Conservation (phyloP, 169 alveolate genomes). For the Ichthyophthirius multifiliis region DNA sequence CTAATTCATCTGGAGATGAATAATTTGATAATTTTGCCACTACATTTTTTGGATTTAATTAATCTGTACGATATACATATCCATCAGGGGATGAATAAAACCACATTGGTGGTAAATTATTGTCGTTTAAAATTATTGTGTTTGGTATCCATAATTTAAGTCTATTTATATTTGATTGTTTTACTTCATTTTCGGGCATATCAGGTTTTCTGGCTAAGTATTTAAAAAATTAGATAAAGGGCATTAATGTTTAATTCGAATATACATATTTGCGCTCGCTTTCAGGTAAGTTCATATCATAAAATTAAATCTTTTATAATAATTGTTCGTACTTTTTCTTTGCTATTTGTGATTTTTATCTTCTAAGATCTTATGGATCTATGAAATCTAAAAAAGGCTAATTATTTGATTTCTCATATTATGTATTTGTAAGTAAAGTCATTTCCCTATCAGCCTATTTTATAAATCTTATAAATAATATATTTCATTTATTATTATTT, state of each 20-base stretch:
- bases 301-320: not conserved
- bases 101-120: slow-evolving; percentile 72
- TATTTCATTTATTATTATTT: too few relatives aligned
- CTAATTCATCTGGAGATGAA: slow-evolving; percentile 72
- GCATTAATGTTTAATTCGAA: slow-evolving; percentile 40
- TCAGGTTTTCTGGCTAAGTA: slow-evolving; percentile 69
- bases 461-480: too few relatives aligned
- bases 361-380: not conserved
- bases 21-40: slow-evolving; percentile 70
- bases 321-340: slow-evolving; percentile 9
- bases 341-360: not conserved
- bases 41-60: slow-evolving; percentile 60
- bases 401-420: not conserved
- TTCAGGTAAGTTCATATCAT: not conserved
- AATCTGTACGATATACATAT: slow-evolving; percentile 69
- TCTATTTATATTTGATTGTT: slow-evolving; percentile 20
- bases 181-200: slow-evolving; percentile 41
- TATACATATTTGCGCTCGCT: not conserved
- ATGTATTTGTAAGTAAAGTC: not conserved
- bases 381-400: slow-evolving; percentile 4
- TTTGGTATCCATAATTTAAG: slow-evolving; percentile 75
- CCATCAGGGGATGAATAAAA: slow-evolving; percentile 76
- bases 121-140: slow-evolving; percentile 71
- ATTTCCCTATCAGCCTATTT: slow-evolving; percentile 12
- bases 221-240: slow-evolving; percentile 65